A percentile compares a stretch with the other conserved stretches of the same genome.
These are phyloP conservation scores for Fraxinus dipetala DNA, from an alignment of 305 asterid species.

Conservation along the genomic window DNA sequence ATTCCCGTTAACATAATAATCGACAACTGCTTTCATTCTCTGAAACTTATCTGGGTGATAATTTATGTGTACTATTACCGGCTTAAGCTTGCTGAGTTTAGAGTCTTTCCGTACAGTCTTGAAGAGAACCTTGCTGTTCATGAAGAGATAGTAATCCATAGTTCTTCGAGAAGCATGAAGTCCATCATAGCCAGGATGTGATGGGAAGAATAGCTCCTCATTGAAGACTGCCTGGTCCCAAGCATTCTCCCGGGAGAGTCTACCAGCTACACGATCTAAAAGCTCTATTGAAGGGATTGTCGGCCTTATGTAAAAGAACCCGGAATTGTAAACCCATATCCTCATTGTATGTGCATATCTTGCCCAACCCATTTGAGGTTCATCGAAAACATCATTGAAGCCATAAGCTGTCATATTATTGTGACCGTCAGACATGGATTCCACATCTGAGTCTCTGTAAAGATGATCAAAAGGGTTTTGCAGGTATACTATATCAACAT, in stretches of 20 bases:
- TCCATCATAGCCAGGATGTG: conserved; percentile 54
- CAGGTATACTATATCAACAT: conserved; percentile 53
- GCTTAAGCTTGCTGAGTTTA: conserved; percentile 39
- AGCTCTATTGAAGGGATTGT: conserved; percentile 60
- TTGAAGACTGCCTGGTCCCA: conserved; percentile 65
- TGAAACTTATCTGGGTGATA: conserved; percentile 50
- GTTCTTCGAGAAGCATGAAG: conserved; percentile 59
- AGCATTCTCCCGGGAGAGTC: conserved; percentile 36
- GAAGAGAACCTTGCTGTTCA: conserved; percentile 58
- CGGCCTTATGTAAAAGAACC: conserved; percentile 56
- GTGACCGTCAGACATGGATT: conserved; percentile 63
- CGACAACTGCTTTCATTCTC: conserved; percentile 58
- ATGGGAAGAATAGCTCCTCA: conserved; percentile 57
- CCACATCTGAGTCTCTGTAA: conserved; percentile 58
- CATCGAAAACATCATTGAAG: conserved; percentile 44
- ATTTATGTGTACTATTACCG: conserved; percentile 51
- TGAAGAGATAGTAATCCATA: conserved; percentile 48
- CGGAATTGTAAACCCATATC: conserved; percentile 61
- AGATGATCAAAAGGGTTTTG: conserved; percentile 52
- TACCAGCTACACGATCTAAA: conserved; percentile 46
- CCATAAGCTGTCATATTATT: conserved; percentile 53
- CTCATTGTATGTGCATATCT: conserved; percentile 51
- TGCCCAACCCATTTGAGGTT: conserved; percentile 57
- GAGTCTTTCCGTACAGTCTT: conserved; percentile 41
- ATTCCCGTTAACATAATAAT: conserved; percentile 47